Evolutionary conservation across 176 grass and related monocot genomes (phyloP), one percentile per base, ranked within the genome.

Genomic region (Poa pratensis): DNA sequence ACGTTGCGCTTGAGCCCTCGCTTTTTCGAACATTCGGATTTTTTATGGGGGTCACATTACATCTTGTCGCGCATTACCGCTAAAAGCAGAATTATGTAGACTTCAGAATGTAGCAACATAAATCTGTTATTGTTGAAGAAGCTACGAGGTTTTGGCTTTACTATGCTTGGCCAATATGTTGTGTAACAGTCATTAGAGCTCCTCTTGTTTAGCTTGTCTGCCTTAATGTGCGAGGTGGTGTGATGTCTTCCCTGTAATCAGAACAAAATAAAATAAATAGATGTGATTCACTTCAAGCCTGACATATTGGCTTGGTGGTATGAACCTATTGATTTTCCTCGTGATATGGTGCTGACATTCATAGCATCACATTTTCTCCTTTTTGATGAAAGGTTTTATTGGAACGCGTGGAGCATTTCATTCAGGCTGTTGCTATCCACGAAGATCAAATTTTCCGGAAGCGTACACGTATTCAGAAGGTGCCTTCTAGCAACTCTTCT

Each of bases 391-490:
- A 90, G 96, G 96, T 98, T 86, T 77, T 86, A 81, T 89, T 98
- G 76, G 96, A 98, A 76, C 78, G 91, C 53, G 96, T 98, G 83
- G 96, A 95, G 65, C 93, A 98, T 86, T 98, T 98, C 49, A 94
- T 95, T 85, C 96, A 94, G 68, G 87, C 91, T 60, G 91, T 90
- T 95, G 87, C 93, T 50, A 40, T 95, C 68, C 79, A 95, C 48
- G 96, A 98, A 94, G 96, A 95, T 51, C 89, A 95, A 89, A 98
- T 98, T 94, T 98, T 98, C 79, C 93, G 83, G 90, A 98, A 98
- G 86, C 91, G 93, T 58, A 46, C 89, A 86, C 87, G 96, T 76
- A 95, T 98, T 92, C 93, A 98, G 62, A 88, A 98, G 96, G 96
- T 98, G 85, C 28, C 83, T 88, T 67, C 50, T 76, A 83, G 59